A percentile compares a stretch with the other conserved stretches of the same genome.
Conservation (phyloP, 176 grass and related monocot species). For the Eragrostis curvula region DNA sequence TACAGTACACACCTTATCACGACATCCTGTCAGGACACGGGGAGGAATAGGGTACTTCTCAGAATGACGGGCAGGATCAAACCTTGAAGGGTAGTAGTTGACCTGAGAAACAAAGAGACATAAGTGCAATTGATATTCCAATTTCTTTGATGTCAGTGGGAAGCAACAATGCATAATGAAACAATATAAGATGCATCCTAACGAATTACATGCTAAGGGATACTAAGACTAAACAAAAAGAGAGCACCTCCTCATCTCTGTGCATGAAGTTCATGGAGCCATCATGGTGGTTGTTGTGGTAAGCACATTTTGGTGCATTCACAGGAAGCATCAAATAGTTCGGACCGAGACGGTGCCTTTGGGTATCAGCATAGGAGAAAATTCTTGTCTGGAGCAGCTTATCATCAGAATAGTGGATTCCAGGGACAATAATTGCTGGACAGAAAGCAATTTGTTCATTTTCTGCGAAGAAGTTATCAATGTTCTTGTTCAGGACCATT, state of each 20-base stretch:
- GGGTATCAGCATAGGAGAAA: conserved; percentile 88
- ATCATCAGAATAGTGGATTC: conserved; percentile 92
- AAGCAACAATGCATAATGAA: conserved; percentile 22
- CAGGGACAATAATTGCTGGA: conserved; percentile 83
- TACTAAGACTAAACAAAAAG: not conserved
- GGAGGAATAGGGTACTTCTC: conserved; percentile 77
- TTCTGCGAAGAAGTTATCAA: conserved; percentile 83
- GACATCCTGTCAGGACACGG: conserved; percentile 53
- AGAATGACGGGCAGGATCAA: conserved; percentile 67
- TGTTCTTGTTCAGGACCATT: conserved; percentile 93
- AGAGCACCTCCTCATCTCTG: conserved; percentile 85
- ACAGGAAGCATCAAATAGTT: conserved; percentile 92
- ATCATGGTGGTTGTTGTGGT: conserved; percentile 91
- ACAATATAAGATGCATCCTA: conserved; percentile 4
- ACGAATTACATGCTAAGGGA: not conserved
- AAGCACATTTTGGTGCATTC: conserved; percentile 81
- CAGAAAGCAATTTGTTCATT: conserved; percentile 93
- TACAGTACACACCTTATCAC: conserved; percentile 68
- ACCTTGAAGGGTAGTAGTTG: conserved; percentile 91
- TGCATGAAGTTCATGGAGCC: conserved; percentile 96
- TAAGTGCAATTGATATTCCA: not conserved
- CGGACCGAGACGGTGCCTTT: conserved; percentile 85
- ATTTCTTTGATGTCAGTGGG: not conserved
- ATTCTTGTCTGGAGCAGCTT: conserved; percentile 89
- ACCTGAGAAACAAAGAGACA: conserved; percentile 50